Base-by-base conservation (phyloP, 495 filamentous ascomycete genomes). In the Jackrogersella minutella region DNA sequence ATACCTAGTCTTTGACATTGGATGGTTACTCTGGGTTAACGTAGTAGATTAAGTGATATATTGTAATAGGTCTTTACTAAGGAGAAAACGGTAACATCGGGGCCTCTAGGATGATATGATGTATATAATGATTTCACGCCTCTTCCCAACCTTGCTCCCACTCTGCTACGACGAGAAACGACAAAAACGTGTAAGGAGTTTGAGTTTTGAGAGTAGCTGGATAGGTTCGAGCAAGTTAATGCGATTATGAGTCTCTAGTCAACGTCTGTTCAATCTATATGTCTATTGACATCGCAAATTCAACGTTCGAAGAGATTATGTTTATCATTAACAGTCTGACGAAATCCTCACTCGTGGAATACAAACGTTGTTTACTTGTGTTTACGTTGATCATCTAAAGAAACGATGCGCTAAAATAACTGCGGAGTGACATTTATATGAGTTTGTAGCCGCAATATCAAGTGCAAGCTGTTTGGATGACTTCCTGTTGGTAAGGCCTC, bases 111-210 rank as follows among this genome's bases (percentile, higher is more conserved):
- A 44, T 11, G 28, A 46, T 21, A 52, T 22, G 19, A 1, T 58
- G 22, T 58, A 44, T 52, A 60, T 66, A 41, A 61, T 22, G 41
- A 55, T 13, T n/a, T 60, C n/a, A 54, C 17, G 30, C 7, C 36
- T 52, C 6, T 26, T 60, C n/a, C n/a, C 19, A 16, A 7, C 39
- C 7, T 34, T 19, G 33, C 16, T 31, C 16, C 40, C 50, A 5
- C 36, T 34, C 19, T n/a, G 10, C 14, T 22, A 17, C 52, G 37
- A 49, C 34, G 13, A 39, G 21, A 28, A 41, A 55, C 9, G 39
- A 58, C 17, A 7, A 24, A 44, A 47, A n/a, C n/a, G 7, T 10
- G 17, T 58, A n/a, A 49, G n/a, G 44, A 1, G 1, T 26, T 13
- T 6, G 14, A 8, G 8, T 41, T 14, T 24, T 37, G 2, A 17